Conservation (phyloP, 208 protist species). For the Crithidia thermophila region DNA sequence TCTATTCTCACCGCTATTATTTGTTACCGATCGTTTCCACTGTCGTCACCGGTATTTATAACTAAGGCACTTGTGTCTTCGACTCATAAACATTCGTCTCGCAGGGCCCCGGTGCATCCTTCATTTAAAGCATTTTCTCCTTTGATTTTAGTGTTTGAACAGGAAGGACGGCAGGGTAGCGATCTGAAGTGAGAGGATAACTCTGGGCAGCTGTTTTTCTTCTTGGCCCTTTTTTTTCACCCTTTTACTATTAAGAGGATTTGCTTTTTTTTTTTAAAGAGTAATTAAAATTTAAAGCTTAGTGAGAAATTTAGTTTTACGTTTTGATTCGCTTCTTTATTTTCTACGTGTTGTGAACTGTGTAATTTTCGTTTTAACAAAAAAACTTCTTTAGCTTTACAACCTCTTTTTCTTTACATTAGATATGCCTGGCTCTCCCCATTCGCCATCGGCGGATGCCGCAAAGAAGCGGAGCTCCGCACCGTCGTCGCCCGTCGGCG, state of each 20-base stretch:
- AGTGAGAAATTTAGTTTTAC: too few species aligned
- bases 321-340: too few species aligned
- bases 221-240: neutral
- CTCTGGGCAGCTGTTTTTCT: too few species aligned
- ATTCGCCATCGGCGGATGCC: neutral
- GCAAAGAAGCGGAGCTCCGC: neutral
- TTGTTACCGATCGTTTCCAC: neutral
- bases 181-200: too few species aligned
- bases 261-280: slow-evolving; percentile 10
- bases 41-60: neutral
- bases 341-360: too few species aligned
- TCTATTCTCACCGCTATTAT: neutral
- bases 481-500: neutral
- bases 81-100: too few species aligned
- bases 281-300: too few species aligned
- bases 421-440: neutral
- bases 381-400: neutral
- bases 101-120: too few species aligned
- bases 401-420: neutral
- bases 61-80: neutral
- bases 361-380: too few species aligned
- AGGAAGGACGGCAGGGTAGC: too few species aligned
- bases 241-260: neutral
- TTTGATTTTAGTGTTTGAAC: too few species aligned
- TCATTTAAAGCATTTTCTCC: too few species aligned